These are phyloP conservation scores for Echium plantagineum DNA, from an alignment of 257 asterid genomes.

Conservation along the genomic window DNA sequence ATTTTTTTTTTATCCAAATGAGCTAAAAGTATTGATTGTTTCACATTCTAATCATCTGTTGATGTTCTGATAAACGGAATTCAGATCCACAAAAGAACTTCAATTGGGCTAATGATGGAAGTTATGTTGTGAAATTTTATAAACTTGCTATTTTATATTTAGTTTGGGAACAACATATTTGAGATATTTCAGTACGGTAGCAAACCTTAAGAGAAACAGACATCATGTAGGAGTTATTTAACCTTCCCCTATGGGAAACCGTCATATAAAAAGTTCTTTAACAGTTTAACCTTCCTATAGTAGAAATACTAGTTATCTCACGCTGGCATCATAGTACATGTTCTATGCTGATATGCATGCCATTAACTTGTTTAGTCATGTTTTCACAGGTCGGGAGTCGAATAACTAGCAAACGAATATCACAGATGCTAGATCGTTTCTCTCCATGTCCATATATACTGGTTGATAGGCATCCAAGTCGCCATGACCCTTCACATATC, in stretches of 20 bases:
- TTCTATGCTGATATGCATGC: no score
- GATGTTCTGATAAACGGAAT: no score
- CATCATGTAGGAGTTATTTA: background rate
- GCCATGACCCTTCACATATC: constrained; percentile 85
- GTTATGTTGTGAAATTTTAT: no score
- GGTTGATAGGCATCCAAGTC: constrained; percentile 89
- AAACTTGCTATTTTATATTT: no score
- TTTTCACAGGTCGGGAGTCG: constrained; percentile 79
- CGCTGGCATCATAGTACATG: background rate
- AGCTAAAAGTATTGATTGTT: no score
- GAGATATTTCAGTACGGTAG: background rate
- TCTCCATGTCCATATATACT: constrained; percentile 64
- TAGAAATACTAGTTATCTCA: background rate
- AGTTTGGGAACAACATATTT: background rate
- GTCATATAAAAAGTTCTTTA: background rate
- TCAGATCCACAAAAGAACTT: no score
- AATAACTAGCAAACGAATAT: constrained; percentile 70
- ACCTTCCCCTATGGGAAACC: background rate
- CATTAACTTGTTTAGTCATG: background rate
- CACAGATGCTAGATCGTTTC: constrained; percentile 64
- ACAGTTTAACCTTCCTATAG: background rate
- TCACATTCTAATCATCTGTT: no score
- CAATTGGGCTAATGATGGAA: no score
- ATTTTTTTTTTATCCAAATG: no score
- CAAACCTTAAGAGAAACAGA: background rate